Evolutionary conservation across 495 filamentous ascomycete genomes (phyloP).

Genomic region (Achaetomiella virescens): DNA sequence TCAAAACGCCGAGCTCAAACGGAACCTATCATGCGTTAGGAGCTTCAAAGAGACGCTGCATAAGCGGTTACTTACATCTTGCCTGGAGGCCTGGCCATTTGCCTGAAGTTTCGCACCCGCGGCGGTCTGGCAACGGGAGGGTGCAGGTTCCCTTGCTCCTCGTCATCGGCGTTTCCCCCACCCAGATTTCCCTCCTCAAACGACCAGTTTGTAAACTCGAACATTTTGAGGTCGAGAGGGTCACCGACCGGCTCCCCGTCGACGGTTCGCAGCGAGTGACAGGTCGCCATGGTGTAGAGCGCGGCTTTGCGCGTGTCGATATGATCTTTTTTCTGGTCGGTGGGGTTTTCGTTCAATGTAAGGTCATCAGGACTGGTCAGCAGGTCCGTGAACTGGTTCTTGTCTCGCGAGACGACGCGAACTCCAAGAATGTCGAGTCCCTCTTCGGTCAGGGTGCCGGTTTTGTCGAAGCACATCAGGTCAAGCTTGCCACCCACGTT

Average conservation of each 20-base stretch:
- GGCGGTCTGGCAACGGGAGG: conserved; percentile 86
- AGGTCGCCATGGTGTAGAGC: conserved; percentile 94
- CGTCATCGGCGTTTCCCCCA: conserved; percentile 49
- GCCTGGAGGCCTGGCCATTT: conserved; percentile 33
- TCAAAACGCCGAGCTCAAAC: conserved; percentile 80
- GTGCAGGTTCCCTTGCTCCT: conserved; percentile 60
- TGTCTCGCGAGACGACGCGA: conserved; percentile 60
- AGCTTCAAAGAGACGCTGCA: background rate
- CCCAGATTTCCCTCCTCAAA: conserved; percentile 78
- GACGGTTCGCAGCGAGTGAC: conserved; percentile 81
- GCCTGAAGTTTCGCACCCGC: conserved; percentile 49
- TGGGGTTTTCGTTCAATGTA: conserved; percentile 49
- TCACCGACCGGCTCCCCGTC: conserved; percentile 88
- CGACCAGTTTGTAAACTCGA: conserved; percentile 91
- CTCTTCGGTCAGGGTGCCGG: conserved; percentile 94
- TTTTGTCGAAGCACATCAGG: conserved; percentile 97
- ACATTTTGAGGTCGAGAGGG: conserved; percentile 97
- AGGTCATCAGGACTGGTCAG: conserved; percentile 45
- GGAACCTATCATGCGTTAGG: conserved; percentile 27
- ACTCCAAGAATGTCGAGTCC: conserved; percentile 91
- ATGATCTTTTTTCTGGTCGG: conserved; percentile 50
- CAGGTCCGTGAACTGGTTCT: conserved; percentile 48
- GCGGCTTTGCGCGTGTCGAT: conserved; percentile 62
- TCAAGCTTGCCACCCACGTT: conserved; percentile 96
- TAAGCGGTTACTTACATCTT: conserved; percentile 30